Evolutionary conservation across 768 basidiomycete species (phyloP).

Genomic region (Rhodosporidiobolus sp.): DNA sequence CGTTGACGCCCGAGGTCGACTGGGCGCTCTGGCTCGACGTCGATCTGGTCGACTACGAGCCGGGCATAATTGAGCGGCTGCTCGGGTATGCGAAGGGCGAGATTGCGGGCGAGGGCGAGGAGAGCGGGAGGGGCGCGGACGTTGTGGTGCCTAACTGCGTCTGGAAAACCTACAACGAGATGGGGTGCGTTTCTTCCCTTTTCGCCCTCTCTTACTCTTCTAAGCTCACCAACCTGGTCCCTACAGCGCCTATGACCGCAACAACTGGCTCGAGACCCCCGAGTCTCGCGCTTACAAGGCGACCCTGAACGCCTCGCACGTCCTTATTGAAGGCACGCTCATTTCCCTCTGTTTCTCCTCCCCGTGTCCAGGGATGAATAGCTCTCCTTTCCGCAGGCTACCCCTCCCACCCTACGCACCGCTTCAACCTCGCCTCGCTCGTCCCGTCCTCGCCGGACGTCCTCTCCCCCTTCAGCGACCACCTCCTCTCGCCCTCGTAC

Average conservation of each 20-base stretch:
- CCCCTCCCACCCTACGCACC: conserved; percentile 30
- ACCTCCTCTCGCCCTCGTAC: neutral
- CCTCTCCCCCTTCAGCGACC: conserved; percentile 3
- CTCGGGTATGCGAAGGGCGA: conserved; percentile 18
- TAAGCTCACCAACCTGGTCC: neutral
- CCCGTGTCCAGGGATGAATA: no score
- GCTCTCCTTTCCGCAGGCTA: conserved; percentile 2
- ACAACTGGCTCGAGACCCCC: conserved; percentile 43
- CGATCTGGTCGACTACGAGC: conserved; percentile 36
- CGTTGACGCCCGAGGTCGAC: conserved; percentile 29
- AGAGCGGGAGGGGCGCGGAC: neutral
- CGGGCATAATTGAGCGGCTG: conserved; percentile 30
- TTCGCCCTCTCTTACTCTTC: no score
- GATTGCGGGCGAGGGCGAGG: neutral
- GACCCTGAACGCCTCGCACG: neutral
- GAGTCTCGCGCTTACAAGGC: conserved; percentile 27
- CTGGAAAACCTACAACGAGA: conserved; percentile 36
- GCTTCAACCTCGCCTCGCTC: conserved; percentile 37
- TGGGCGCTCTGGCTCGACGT: conserved; percentile 42
- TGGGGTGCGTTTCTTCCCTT: conserved; percentile 19
- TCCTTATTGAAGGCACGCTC: conserved; percentile 39
- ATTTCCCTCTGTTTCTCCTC: neutral
- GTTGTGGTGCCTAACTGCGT: conserved; percentile 28
- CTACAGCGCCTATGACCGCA: conserved; percentile 37
- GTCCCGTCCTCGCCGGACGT: conserved; percentile 4